Conservation (phyloP, 169 alveolate genomes). For the Eimeria praecox region DNA sequence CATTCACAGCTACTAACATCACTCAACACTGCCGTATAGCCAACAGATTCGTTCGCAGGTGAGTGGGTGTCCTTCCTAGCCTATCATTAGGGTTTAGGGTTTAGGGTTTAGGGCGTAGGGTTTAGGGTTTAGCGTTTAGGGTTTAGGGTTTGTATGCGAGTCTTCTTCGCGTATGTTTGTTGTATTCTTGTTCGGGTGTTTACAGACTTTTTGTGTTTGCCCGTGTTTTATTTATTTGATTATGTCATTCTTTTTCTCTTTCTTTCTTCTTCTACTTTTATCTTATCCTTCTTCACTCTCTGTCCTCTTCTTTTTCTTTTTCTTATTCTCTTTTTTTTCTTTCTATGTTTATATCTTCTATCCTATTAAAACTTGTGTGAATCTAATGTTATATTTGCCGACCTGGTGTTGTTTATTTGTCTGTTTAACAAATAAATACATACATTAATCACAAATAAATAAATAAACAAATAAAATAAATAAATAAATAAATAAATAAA, state of each 20-base stretch:
- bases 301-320: no score
- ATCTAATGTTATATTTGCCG: no score
- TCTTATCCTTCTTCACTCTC: no score
- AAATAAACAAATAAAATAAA: not conserved
- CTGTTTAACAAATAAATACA: not conserved
- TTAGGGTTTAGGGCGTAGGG: not conserved
- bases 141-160: not conserved
- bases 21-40: not conserved
- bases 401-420: no score
- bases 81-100: not conserved
- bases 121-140: constrained; percentile 16
- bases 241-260: no score
- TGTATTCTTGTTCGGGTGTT: not conserved
- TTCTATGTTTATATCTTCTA: no score
- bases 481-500: not conserved
- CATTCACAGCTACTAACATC: constrained; percentile 6
- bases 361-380: no score
- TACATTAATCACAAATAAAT: not conserved
- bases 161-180: no score
- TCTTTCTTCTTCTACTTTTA: not conserved
- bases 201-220: no score
- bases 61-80: not conserved
- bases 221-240: not conserved
- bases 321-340: no score
- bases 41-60: not conserved